Base-by-base conservation (phyloP, 768 basidiomycete species). In the Lepiota venenata region DNA sequence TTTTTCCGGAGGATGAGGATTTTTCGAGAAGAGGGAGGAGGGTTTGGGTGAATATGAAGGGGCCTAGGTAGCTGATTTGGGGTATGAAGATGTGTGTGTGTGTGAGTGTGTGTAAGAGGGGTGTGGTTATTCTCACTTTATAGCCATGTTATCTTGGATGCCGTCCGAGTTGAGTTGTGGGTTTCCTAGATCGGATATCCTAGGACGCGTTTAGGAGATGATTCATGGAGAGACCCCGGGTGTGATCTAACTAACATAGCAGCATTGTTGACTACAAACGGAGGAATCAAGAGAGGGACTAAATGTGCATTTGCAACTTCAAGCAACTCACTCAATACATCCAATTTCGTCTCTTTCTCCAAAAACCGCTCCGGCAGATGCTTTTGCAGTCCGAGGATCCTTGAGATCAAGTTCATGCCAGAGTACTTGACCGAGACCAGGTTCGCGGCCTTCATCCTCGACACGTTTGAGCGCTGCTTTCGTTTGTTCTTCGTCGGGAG, bases 261-360 rank as follows among this genome's bases (percentile, higher is more conserved):
- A 37, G 79, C 82, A 56, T 85, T 85, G 57, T 82, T 82, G 38
- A 83, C 82, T 82, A 47, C n/a, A n/a, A n/a, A n/a, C n/a, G n/a
- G n/a, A n/a, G n/a, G n/a, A n/a, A n/a, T n/a, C n/a, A n/a, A n/a
- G n/a, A n/a, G n/a, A n/a, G n/a, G n/a, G n/a, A n/a, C n/a, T n/a
- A n/a, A n/a, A n/a, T n/a, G n/a, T n/a, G n/a, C n/a, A n/a, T n/a
- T n/a, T n/a, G n/a, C n/a, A 40, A 12, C 41, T 14, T 27, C 20
- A 36, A 29, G 5, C n/a, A n/a, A 54, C 59, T 20, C 20, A 83
- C 83, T 58, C n/a, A 86, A 60, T 11, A 84, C 68, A 59, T 87
- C 84, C 46, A 87, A 61, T 27, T 81, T 70, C 36, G 63, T 64
- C 60, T 85, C 83, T 59, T 64, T 76, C 49, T 46, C 60, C 66